Percentiles rank a stretch among this genome's conserved stretches.
Conservation (phyloP, 257 asterid species). For the Solanum pinnatisectum region DNA sequence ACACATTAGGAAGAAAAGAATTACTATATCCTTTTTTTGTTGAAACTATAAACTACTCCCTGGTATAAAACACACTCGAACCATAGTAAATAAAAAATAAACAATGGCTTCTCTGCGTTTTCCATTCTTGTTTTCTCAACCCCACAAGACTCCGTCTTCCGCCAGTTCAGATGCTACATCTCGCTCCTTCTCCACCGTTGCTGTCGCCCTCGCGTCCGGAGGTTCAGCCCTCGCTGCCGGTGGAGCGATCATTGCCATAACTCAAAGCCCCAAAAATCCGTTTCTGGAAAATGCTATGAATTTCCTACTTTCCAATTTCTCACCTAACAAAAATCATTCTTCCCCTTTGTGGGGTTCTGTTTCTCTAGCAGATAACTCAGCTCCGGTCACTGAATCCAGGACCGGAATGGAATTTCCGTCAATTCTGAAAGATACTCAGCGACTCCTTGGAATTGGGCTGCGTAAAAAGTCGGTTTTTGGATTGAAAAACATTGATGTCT, state of each 20-base stretch:
- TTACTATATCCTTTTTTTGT: neutral
- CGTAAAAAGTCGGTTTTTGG: slow-evolving; percentile 67
- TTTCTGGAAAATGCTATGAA: slow-evolving; percentile 33
- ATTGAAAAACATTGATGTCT: slow-evolving; percentile 80
- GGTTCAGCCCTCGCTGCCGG: slow-evolving; percentile 5
- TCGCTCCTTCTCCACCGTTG: slow-evolving; percentile 25
- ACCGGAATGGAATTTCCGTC: slow-evolving; percentile 75
- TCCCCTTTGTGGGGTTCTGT: slow-evolving; percentile 62
- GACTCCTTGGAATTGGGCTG: slow-evolving; percentile 80
- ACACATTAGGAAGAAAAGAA: neutral
- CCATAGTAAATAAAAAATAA: neutral
- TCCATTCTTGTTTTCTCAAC: slow-evolving; percentile 88
- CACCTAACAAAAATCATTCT: slow-evolving; percentile 2
- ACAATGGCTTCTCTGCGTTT: slow-evolving; percentile 64
- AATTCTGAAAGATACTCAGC: slow-evolving; percentile 56
- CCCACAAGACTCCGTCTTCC: slow-evolving; percentile 37
- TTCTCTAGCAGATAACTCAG: slow-evolving; percentile 37
- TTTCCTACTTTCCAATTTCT: slow-evolving; percentile 28
- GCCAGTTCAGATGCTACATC: slow-evolving; percentile 20
- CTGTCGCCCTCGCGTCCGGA: slow-evolving; percentile 19
- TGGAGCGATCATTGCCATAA: slow-evolving; percentile 36
- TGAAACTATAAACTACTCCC: neutral
- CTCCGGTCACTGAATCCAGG: slow-evolving; percentile 55
- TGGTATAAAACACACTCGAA: neutral
- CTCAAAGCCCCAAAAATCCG: slow-evolving; percentile 25